These are phyloP conservation scores for Ascochyta clinopodiicola DNA, from an alignment of 2,329 filamentous ascomycete genomes.

Conservation along the genomic window DNA sequence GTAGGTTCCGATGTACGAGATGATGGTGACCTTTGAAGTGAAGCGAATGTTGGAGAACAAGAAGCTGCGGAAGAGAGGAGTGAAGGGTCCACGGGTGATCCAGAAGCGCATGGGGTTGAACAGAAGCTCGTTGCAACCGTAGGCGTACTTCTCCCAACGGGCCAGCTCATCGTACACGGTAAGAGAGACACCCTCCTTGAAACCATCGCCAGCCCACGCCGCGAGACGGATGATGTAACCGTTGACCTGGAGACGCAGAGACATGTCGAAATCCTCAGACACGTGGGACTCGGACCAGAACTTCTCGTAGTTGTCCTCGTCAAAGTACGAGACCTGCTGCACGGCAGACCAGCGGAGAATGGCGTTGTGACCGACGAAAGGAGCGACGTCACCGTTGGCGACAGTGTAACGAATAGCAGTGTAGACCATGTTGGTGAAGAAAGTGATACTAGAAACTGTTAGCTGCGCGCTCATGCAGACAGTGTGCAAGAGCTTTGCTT, in stretches of 20 bases:
- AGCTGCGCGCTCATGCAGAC: neutral
- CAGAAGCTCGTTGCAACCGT: slow-evolving; percentile 72
- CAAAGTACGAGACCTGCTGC: slow-evolving; percentile 61
- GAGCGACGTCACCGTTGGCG: slow-evolving; percentile 71
- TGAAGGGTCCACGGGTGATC: slow-evolving; percentile 67
- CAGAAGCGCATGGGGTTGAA: slow-evolving; percentile 70
- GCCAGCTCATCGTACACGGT: slow-evolving; percentile 74
- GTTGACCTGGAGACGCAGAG: slow-evolving; percentile 70
- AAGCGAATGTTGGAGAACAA: slow-evolving; percentile 65
- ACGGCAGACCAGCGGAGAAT: slow-evolving; percentile 73
- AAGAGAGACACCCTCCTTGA: slow-evolving; percentile 74
- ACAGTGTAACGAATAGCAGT: slow-evolving; percentile 72
- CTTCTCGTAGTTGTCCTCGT: slow-evolving; percentile 66
- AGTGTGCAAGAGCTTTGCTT: neutral
- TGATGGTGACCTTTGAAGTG: slow-evolving; percentile 71
- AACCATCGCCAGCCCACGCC: slow-evolving; percentile 70
- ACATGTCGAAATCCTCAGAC: slow-evolving; percentile 78
- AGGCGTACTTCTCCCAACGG: slow-evolving; percentile 62
- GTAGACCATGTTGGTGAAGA: slow-evolving; percentile 79
- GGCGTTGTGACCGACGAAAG: slow-evolving; percentile 78
- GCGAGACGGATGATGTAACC: slow-evolving; percentile 73
- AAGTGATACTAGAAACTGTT: slow-evolving; percentile 62
- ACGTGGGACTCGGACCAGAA: slow-evolving; percentile 78
- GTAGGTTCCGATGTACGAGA: slow-evolving; percentile 73
- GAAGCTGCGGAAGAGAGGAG: slow-evolving; percentile 66